A percentile compares a stretch with the other conserved stretches of the same genome.
Evolutionary conservation across 176 grass and related monocot species (phyloP).

Genomic region (Zea luxurians): DNA sequence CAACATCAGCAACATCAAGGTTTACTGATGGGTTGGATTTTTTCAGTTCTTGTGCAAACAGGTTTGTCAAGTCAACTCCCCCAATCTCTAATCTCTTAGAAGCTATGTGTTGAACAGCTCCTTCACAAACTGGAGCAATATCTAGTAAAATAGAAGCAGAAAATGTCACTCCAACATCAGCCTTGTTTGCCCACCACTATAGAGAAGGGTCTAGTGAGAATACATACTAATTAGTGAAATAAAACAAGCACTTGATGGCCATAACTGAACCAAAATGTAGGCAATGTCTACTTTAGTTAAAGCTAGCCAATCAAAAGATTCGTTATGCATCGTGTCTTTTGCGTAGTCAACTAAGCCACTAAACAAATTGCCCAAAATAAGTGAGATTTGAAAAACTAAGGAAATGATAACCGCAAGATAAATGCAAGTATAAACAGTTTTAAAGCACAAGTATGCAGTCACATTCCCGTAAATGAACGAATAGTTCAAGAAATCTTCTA

Average conservation of each 20-base stretch:
- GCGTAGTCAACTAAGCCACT: not conserved
- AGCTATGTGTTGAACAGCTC: conserved; percentile 85
- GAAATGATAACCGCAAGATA: not conserved
- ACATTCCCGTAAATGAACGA: not conserved
- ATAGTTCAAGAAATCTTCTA: conserved; percentile 4
- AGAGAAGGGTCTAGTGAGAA: no score
- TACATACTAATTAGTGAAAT: not conserved
- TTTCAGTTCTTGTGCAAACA: conserved; percentile 74
- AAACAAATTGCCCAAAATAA: not conserved
- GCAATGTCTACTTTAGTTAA: not conserved
- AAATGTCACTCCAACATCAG: not conserved
- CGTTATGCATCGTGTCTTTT: not conserved
- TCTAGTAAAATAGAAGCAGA: conserved; percentile 55
- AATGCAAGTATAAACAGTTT: not conserved
- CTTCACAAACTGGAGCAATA: conserved; percentile 94
- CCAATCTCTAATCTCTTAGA: conserved; percentile 93
- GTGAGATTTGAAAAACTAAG: not conserved
- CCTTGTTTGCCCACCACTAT: not conserved
- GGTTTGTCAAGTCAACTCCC: conserved; percentile 89
- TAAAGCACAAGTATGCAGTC: not conserved
- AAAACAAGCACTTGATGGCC: conserved; percentile 19
- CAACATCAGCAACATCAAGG: conserved; percentile 81
- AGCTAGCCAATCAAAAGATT: conserved; percentile 10
- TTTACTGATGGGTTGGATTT: conserved; percentile 75
- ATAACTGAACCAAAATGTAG: not conserved